Evolutionary conservation across 805 yeast genomes (phyloP).

Genomic region (Clavispora fructus): DNA sequence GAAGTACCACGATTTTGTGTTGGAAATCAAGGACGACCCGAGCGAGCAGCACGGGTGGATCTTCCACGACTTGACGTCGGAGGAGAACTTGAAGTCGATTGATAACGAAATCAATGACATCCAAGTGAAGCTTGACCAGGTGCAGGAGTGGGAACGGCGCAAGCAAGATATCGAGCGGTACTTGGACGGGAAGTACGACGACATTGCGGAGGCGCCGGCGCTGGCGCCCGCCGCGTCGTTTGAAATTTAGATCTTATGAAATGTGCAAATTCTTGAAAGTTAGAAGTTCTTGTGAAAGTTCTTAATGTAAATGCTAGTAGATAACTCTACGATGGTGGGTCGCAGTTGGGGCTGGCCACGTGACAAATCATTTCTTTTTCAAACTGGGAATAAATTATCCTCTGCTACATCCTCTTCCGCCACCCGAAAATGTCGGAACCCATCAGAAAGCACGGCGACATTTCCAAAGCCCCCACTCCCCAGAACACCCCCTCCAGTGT

Average conservation of each 20-base stretch:
- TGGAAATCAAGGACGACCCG: conserved; percentile 54
- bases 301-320: too few species aligned
- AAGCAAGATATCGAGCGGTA: conserved; percentile 52
- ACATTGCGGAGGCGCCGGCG: conserved; percentile 9
- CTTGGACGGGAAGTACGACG: conserved; percentile 36
- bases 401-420: background rate
- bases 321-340: too few species aligned
- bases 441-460: conserved; percentile 69
- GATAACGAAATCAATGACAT: conserved; percentile 73
- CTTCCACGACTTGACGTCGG: conserved; percentile 60
- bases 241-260: conserved; percentile 9
- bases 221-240: conserved; percentile 5
- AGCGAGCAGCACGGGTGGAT: conserved; percentile 33
- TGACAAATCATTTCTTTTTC: conserved; percentile 2
- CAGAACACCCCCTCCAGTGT: conserved; percentile 96
- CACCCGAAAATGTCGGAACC: conserved; percentile 71
- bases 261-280: too few species aligned
- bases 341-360: background rate
- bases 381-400: background rate
- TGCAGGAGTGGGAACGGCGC: conserved; percentile 55
- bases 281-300: too few species aligned
- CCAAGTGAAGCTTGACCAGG: conserved; percentile 53
- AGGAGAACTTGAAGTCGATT: conserved; percentile 58
- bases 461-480: conserved; percentile 94
- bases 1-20: conserved; percentile 74